Percentiles rank a stretch among this genome's conserved stretches.
These are phyloP conservation scores for Halophytophthora polymorphica DNA, from an alignment of 352 stramenopile species.

Conservation along the genomic window DNA sequence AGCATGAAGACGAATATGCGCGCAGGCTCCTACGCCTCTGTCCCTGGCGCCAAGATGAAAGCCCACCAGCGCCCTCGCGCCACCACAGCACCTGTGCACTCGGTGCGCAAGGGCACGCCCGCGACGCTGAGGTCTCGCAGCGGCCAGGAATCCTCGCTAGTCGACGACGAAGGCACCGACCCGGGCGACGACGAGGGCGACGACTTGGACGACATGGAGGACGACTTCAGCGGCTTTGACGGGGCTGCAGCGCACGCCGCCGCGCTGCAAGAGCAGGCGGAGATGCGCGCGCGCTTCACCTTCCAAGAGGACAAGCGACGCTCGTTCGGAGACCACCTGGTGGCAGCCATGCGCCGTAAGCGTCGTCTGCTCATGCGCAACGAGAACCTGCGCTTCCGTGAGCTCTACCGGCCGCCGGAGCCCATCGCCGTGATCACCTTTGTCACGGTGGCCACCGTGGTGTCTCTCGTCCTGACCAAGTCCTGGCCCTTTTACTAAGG, in stretches of 20 bases:
- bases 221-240: slow-evolving; percentile 14
- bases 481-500: slow-evolving; percentile 78
- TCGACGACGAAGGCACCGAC: slow-evolving; percentile 8
- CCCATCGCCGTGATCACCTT: slow-evolving; percentile 58
- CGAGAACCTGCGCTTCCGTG: slow-evolving; percentile 74
- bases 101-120: slow-evolving; percentile 19
- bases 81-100: slow-evolving; percentile 9
- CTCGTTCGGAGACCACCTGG: slow-evolving; percentile 32
- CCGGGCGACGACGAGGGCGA: slow-evolving; percentile 25
- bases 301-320: slow-evolving; percentile 44
- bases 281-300: slow-evolving; percentile 44
- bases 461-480: slow-evolving; percentile 72
- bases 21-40: no score
- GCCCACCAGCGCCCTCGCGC: background rate
- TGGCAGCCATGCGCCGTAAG: slow-evolving; percentile 54
- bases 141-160: slow-evolving; percentile 3
- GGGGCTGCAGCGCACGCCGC: slow-evolving; percentile 30
- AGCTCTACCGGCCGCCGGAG: slow-evolving; percentile 70
- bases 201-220: slow-evolving; percentile 16
- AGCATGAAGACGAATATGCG: no score
- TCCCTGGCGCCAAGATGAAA: background rate
- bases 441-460: slow-evolving; percentile 45
- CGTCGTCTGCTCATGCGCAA: slow-evolving; percentile 60
- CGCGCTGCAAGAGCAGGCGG: slow-evolving; percentile 29
- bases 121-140: slow-evolving; percentile 18